Base-by-base conservation (phyloP, 163 green algal genomes). In the Prototheca stagnorum region DNA sequence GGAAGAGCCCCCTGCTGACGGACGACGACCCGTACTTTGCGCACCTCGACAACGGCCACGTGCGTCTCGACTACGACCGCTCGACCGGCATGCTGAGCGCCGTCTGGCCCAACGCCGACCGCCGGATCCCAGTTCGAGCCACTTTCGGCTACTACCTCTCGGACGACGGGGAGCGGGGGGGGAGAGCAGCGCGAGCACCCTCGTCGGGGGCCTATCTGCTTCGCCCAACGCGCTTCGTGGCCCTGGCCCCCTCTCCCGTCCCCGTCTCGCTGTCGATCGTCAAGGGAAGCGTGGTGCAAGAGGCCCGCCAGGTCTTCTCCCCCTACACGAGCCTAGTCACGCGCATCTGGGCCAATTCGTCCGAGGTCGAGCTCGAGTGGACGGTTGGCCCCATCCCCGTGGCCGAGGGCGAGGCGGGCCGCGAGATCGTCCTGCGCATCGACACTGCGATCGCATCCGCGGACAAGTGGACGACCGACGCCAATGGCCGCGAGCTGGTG, bases 401-500 rank as follows among this genome's bases (percentile, higher is more conserved):
- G 20, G 47, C 72, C 19, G 77, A 88, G 33, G 59, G 56, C 1
- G 19, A 77, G 11, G n/a, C n/a, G n/a, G 82, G 75, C 26, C 59
- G 56, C 43, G 81, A 91, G 56, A 56, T 92, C 6, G 60, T 80
- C 20, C 21, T 78, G 21, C 48, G 39, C 37, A 61, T 61, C 19
- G 28, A 22, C 17, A 64, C 27, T 20, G 51, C 35, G n/a, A 27
- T 76, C 19, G 24, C 54, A 27, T 62, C 48, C 56, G 68, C 53
- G 16, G 60, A 44, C 19, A 44, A 39, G 11, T 82, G 86, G 36
- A 81, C 66, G 39, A 93, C 78, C 1, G 82, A 93, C 51, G 51
- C 74, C 46, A 93, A 93, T 39, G 82, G 82, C 3, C 59, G 80
- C 2, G 70, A 83, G 41, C 79, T 91, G 72, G 35, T 78, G 28